These are phyloP conservation scores for Globisporangium splendens DNA, from an alignment of 352 stramenopile genomes.

Conservation along the genomic window DNA sequence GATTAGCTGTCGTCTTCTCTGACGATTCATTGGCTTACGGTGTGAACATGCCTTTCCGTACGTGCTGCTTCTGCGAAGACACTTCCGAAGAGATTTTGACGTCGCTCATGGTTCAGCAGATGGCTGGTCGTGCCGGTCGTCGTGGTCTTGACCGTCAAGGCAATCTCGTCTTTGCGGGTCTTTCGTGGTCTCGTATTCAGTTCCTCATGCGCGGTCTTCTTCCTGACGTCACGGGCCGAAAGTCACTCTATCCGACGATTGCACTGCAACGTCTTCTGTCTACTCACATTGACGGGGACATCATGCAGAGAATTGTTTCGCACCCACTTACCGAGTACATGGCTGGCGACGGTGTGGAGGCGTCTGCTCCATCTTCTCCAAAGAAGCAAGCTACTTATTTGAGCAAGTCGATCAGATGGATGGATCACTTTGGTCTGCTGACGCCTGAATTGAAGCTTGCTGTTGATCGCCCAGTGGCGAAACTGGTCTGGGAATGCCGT, in stretches of 20 bases:
- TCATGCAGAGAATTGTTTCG: constrained; percentile 84
- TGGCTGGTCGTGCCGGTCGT: constrained; percentile 96
- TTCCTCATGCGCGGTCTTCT: constrained; percentile 96
- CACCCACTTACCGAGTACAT: constrained; percentile 85
- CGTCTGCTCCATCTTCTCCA: constrained; percentile 13
- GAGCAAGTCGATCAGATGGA: constrained; percentile 88
- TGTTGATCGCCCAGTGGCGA: constrained; percentile 71
- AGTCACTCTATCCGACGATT: constrained; percentile 92
- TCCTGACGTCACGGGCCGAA: constrained; percentile 91
- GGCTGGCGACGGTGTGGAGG: constrained; percentile 19
- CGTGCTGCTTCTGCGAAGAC: constrained; percentile 97
- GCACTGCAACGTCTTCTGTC: constrained; percentile 91
- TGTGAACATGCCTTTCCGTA: constrained; percentile 99
- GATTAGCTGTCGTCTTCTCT: constrained; percentile 97
- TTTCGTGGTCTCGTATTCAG: constrained; percentile 94
- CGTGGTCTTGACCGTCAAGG: constrained; percentile 97
- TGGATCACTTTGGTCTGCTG: constrained; percentile 84
- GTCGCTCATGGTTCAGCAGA: constrained; percentile 98
- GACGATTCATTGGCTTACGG: constrained; percentile 98
- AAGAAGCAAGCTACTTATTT: constrained; percentile 73
- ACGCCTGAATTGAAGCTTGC: constrained; percentile 69
- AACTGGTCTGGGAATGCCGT: constrained; percentile 83
- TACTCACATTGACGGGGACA: constrained; percentile 86
- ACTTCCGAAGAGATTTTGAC: constrained; percentile 92
- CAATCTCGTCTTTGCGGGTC: constrained; percentile 95